Base-by-base conservation (phyloP, 139 green algal genomes). In the Auxenochlorella protothecoides region DNA sequence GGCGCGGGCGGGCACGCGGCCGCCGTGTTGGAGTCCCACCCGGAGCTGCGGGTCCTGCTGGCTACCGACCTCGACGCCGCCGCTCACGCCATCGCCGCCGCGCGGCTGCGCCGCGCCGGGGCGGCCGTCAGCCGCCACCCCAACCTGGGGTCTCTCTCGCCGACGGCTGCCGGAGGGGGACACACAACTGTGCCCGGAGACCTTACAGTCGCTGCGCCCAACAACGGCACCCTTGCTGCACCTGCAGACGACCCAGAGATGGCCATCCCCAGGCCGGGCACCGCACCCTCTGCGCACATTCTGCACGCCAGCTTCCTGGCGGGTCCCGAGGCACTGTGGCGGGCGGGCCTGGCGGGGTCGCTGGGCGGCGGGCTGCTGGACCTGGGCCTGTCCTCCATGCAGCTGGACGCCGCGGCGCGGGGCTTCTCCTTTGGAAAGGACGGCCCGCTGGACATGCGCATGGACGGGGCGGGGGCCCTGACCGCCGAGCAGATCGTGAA, bases 381-480 rank as follows among this genome's bases (percentile, higher is more conserved):
- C 77, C 74, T 97, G 11, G 94, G 94, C 8, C 83, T 97, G 6
- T 97, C 92, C 0, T 98, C 93, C 12, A 97, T 98, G 93, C 93
- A 98, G 88, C 54, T 98, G 3, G 93, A 98, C 79, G 80, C 74
- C 3, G 74, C 87, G 9, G 83, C 85, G 16, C 80, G 92, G 3
- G 93, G 93, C 15, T 98, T 98, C 80, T 89, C 77, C 62, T 97
- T 96, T 72, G 79, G 90, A 62, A 74, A 79, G 3, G 84, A 89
- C 10, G 83, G 80, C 2, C 83, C 84, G 6, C 71, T 96, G 68
- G 91, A 97, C 77, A 99, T 99, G 94, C 85, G 94, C 66, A 96
- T 99, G 91, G 88, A 90, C 69, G 27, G 56, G 0, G 81, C 81
- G 3, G 79, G 68, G 3, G 59, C 44, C 15, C 55, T 87, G 27